Percentiles rank a stretch among this genome's conserved stretches.
Conservation (phyloP, 495 filamentous ascomycete species). For the Podospora tetraspora region DNA sequence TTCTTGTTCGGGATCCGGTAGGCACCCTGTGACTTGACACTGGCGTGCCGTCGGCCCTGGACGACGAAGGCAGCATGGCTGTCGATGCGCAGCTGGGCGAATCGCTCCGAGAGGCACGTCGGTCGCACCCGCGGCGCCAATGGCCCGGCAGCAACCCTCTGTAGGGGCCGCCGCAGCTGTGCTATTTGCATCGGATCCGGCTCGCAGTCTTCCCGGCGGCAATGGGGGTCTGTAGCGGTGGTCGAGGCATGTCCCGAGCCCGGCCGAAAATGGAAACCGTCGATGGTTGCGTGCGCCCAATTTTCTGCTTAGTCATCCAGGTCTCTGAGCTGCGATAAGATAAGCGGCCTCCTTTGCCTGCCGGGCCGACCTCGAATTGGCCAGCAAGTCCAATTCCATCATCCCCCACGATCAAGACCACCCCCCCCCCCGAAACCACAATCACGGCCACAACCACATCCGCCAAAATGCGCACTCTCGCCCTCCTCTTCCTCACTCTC, state of each 20-base stretch:
- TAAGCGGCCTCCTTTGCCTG: slow-evolving; percentile 20
- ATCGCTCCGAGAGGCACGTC: slow-evolving; percentile 20
- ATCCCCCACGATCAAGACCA: slow-evolving; percentile 1
- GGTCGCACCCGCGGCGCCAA: slow-evolving; percentile 22
- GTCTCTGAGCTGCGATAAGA: slow-evolving; percentile 24
- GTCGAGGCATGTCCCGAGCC: slow-evolving; percentile 10
- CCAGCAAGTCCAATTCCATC: slow-evolving; percentile 18
- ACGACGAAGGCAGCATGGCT: slow-evolving; percentile 29
- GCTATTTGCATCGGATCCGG: slow-evolving; percentile 43
- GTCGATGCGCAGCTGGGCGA: slow-evolving; percentile 23
- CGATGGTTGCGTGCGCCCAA: neutral
- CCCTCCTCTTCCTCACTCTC: slow-evolving; percentile 31
- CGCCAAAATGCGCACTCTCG: slow-evolving; percentile 29
- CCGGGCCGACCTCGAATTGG: slow-evolving; percentile 14
- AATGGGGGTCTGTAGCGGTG: slow-evolving; percentile 9
- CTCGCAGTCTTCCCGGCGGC: slow-evolving; percentile 16
- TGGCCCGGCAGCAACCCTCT: slow-evolving; percentile 38
- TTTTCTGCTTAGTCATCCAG: slow-evolving; percentile 44
- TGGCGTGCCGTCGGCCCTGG: slow-evolving; percentile 61
- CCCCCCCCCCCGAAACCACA: neutral
- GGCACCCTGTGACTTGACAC: slow-evolving; percentile 80
- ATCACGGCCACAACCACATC: neutral
- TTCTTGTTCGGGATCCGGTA: slow-evolving; percentile 77
- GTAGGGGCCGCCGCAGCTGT: slow-evolving; percentile 49
- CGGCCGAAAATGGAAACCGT: slow-evolving; percentile 17